Evolutionary conservation across 2,329 filamentous ascomycete genomes (phyloP).

Genomic region (Aureobasidium sp.): DNA sequence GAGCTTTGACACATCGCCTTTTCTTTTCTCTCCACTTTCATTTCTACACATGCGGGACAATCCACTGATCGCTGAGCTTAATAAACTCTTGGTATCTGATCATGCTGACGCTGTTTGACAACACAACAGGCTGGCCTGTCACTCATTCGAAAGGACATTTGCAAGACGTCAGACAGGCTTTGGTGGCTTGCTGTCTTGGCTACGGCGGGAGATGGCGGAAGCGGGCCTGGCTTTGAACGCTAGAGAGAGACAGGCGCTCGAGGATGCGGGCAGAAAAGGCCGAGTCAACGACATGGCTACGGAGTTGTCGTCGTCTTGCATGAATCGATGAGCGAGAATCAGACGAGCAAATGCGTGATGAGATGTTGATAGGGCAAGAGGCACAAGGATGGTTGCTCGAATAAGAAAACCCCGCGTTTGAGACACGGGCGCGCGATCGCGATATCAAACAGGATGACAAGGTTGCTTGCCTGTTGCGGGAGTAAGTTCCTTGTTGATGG

Average conservation of each 20-base stretch:
- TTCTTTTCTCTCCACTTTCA: neutral
- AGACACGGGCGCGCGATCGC: slow-evolving; percentile 9
- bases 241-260: slow-evolving; percentile 8
- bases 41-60: neutral
- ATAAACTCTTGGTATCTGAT: neutral
- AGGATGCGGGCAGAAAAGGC: neutral
- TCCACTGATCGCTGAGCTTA: slow-evolving; percentile 6
- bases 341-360: neutral
- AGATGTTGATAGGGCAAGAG: neutral
- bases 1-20: neutral
- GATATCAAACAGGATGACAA: slow-evolving; percentile 2
- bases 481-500: neutral
- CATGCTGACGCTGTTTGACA: slow-evolving; percentile 10
- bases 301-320: neutral
- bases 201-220: slow-evolving; percentile 38
- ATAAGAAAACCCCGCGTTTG: neutral
- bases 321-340: neutral
- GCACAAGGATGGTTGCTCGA: neutral
- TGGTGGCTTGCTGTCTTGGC: slow-evolving; percentile 58
- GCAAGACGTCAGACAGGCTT: slow-evolving; percentile 65
- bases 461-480: slow-evolving; percentile 1
- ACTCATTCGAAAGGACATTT: slow-evolving; percentile 64
- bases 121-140: slow-evolving; percentile 54
- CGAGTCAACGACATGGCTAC: too few species aligned
- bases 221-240: slow-evolving; percentile 7